Evolutionary conservation across 768 basidiomycete species (phyloP), one percentile per base, ranked within the genome.

Genomic region (Trametes cinnabarina): DNA sequence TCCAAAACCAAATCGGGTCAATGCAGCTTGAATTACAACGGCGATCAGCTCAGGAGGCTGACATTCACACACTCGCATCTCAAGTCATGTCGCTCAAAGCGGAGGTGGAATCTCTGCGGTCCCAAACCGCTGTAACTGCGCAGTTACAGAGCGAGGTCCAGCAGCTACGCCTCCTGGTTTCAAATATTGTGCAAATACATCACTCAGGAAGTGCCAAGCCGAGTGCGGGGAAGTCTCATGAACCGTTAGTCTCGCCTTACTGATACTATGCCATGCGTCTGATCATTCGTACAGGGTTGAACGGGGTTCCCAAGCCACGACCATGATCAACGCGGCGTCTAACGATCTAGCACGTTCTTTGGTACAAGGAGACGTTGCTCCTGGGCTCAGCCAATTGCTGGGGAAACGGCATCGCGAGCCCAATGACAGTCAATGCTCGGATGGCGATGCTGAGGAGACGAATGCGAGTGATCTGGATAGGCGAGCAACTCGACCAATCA

Each of bases 331-430:
- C 10, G 34, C 37, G 1, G 15, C 42, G 4, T 40, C 51, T 1
- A 43, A 55, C 40, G 28, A 23, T 22, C 17, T 17, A 11, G 41
- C 47, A 4, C 32, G 30, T 11, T 37, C 65, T 62, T 22, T 61
- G 60, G 25, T 57, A 58, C 23, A 57, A 43, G 17, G 63, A 65
- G 17, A 67, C 79, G 41, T 40, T 79, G 76, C 11, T 67, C 77
- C 57, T 71, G 51, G 57, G 1, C 3, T 54, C 8, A 1, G 79
- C 3, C 74, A 77, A 41, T 73, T 77, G 28, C 76, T 90, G 17
- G 88, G 88, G n/a, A 90, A 90, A 68, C 82, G 86, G 32, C 79
- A 76, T 49, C 77, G 87, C 59, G 82, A 83, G 61, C 74, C 81
- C 2, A 71, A 75, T 9, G 72, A 76, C 11, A 81, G 77, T 62